Base-by-base conservation (phyloP, 2,329 filamentous ascomycete species). In the Phaeoacremonium minimum region DNA sequence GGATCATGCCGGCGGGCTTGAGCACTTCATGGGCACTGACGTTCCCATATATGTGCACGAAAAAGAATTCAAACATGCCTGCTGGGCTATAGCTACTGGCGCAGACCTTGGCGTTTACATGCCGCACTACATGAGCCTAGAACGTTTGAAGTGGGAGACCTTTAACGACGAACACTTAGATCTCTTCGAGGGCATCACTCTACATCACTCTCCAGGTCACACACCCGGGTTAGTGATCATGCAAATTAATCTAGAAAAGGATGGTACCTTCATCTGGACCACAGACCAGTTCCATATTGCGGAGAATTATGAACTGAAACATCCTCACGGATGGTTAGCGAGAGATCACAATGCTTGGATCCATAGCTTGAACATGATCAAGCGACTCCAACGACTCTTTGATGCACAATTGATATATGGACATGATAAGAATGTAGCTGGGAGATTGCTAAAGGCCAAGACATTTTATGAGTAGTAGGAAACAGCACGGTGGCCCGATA, bases 21-120 rank as follows among this genome's bases (percentile, higher is more conserved):
- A 69, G 32, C 56, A 69, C 35, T 71, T 71, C 31, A 28, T 58
- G 4, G 53, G 54, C 28, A 66, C 56, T 5, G 58, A 63, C 18
- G 51, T 70, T 6, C 63, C 64, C 5, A 67, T 69, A 34, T 69
- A 62, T 42, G 63, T 69, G 4, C 67, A 71, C 40, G 67, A 71
- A 43, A 58, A 63, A 37, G 67, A 70, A 36, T 57, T 70, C 46
- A 60, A 65, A 35, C 57, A 64, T 22, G 66, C 66, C 2, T 67
- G 60, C 41, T 70, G 63, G 60, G 60, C 60, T 4, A 56, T 63
- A 5, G 66, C 55, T 4, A 69, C 66, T 0, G 55, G 56, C 1
- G 41, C 44, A 11, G 48, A 51, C 30, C 17, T 30, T 2, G 48
- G 40, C 3, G 40, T 48, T 12, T 49, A 47, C 18, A 18, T 48